Percentiles rank a stretch among this genome's conserved stretches.
These are phyloP conservation scores for Cercospora canescens DNA, from an alignment of 2,329 filamentous ascomycete species.

Conservation along the genomic window DNA sequence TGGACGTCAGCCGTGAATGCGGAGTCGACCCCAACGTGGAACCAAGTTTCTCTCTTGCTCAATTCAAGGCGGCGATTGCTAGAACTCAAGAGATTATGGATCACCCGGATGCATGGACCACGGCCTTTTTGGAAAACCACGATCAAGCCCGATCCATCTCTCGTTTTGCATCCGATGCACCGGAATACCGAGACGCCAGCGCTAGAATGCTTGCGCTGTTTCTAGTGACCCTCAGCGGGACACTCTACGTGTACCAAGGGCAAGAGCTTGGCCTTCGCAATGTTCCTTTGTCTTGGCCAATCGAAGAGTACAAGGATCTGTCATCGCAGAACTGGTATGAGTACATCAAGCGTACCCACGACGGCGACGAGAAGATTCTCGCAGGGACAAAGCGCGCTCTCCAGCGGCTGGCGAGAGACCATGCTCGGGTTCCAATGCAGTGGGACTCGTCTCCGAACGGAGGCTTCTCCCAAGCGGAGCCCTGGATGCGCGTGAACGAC, in stretches of 20 bases:
- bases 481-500: slow-evolving; percentile 18
- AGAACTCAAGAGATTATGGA: slow-evolving; percentile 2
- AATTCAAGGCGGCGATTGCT: slow-evolving; percentile 4
- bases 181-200: slow-evolving; percentile 49
- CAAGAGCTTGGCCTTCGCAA: slow-evolving; percentile 64
- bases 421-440: slow-evolving; percentile 66
- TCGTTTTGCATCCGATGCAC: slow-evolving; percentile 53
- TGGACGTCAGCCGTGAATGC: slow-evolving; percentile 4
- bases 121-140: slow-evolving; percentile 65
- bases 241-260: slow-evolving; percentile 65
- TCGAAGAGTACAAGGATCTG: slow-evolving; percentile 45
- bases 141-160: slow-evolving; percentile 61
- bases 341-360: slow-evolving; percentile 37
- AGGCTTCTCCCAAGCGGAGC: slow-evolving; percentile 55
- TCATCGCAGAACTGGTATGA: slow-evolving; percentile 54
- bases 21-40: background rate
- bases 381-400: background rate
- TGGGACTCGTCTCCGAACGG: slow-evolving; percentile 59
- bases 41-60: slow-evolving; percentile 4
- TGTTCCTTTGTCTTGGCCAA: slow-evolving; percentile 34
- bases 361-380: slow-evolving; percentile 33
- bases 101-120: slow-evolving; percentile 62
- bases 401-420: slow-evolving; percentile 11
- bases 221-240: slow-evolving; percentile 34
- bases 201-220: slow-evolving; percentile 54